Conservation (phyloP, 2,329 filamentous ascomycete genomes). For the Moelleriella libera region DNA sequence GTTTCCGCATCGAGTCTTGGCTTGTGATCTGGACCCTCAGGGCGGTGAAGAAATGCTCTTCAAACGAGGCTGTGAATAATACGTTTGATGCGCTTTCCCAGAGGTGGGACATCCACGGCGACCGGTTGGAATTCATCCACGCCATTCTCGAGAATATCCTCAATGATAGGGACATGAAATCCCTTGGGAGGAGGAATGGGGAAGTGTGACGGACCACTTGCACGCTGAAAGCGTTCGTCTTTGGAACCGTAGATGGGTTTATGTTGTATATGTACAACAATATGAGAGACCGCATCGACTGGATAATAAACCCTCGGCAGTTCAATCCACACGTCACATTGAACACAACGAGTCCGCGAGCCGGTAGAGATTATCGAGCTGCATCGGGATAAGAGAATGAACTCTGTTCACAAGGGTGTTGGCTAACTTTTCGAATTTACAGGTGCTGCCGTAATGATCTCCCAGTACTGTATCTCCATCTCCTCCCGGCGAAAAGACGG, state of each 20-base stretch:
- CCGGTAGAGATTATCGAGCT: too few species aligned
- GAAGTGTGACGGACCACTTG: background rate
- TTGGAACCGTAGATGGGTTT: background rate
- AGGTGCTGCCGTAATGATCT: background rate
- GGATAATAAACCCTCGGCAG: too few species aligned
- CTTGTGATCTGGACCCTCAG: constrained; percentile 44
- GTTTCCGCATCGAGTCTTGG: constrained; percentile 43
- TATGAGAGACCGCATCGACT: too few species aligned
- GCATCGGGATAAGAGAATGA: too few species aligned
- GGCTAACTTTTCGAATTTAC: too few species aligned
- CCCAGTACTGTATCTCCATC: background rate
- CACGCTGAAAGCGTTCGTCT: background rate
- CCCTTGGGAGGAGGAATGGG: constrained; percentile 6
- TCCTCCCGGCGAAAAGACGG: constrained; percentile 7
- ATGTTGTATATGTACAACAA: too few species aligned
- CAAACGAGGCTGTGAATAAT: constrained; percentile 33
- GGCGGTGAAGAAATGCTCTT: constrained; percentile 50
- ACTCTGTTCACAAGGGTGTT: too few species aligned
- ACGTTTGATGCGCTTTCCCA: constrained; percentile 36
- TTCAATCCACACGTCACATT: too few species aligned
- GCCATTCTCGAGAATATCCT: constrained; percentile 28
- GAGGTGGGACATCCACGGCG: constrained; percentile 29
- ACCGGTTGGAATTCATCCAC: constrained; percentile 31
- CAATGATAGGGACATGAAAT: constrained; percentile 16
- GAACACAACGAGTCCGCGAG: too few species aligned